These are phyloP conservation scores for Calonectria ilicicola DNA, from an alignment of 2,329 filamentous ascomycete genomes.

Conservation along the genomic window DNA sequence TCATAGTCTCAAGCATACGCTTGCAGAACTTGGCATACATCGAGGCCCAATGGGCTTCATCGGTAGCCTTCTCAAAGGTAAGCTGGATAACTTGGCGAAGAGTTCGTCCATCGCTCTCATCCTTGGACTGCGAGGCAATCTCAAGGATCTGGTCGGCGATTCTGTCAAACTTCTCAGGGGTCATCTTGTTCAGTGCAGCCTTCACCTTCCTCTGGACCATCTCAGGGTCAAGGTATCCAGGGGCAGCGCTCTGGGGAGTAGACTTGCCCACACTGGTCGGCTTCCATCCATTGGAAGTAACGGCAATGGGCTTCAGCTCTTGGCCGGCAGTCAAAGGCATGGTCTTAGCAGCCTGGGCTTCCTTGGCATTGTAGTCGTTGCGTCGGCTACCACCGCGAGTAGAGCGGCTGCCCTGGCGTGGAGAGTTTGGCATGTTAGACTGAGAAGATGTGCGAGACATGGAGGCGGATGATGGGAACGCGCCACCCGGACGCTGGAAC, in stretches of 20 bases:
- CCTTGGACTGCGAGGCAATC: constrained; percentile 95
- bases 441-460: constrained; percentile 76
- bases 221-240: constrained; percentile 82
- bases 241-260: constrained; percentile 53
- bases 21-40: constrained; percentile 99
- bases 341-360: constrained; percentile 80
- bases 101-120: constrained; percentile 93
- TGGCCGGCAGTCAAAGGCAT: constrained; percentile 91
- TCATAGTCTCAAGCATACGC: constrained; percentile 96
- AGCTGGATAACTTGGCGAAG: constrained; percentile 98
- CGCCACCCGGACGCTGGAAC: constrained; percentile 61
- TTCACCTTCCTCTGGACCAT: constrained; percentile 99
- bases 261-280: constrained; percentile 74
- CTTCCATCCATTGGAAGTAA: constrained; percentile 88
- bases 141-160: constrained; percentile 93
- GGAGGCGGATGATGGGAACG: constrained; percentile 70
- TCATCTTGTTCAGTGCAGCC: constrained; percentile 99
- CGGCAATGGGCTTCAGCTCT: constrained; percentile 83
- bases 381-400: constrained; percentile 70
- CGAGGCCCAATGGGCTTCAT: constrained; percentile 97
- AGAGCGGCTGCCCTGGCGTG: constrained; percentile 74
- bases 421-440: constrained; percentile 75
- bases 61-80: constrained; percentile 98
- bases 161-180: constrained; percentile 97
- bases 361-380: constrained; percentile 66